Conservation (phyloP, 352 stramenopile species). For the Pythium scleroteichum region DNA sequence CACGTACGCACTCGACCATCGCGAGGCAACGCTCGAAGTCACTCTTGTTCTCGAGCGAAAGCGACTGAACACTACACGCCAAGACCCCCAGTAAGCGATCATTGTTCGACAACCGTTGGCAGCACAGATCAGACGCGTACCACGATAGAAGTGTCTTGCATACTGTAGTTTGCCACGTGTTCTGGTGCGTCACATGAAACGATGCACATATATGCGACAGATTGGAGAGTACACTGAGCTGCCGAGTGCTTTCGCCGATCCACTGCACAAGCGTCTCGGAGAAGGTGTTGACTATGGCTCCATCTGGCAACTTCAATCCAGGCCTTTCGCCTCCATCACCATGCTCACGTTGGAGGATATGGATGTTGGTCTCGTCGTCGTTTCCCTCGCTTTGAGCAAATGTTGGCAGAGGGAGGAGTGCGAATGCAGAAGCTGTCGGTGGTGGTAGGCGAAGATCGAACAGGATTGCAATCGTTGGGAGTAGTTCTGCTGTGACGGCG, state of each 20-base stretch:
- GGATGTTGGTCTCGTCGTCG: slow-evolving; percentile 37
- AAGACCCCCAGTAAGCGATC: too few species aligned
- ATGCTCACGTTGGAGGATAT: slow-evolving; percentile 29
- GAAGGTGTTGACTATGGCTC: neutral
- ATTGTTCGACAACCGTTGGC: slow-evolving; percentile 1
- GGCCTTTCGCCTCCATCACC: neutral
- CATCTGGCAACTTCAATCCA: neutral
- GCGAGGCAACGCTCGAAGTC: slow-evolving; percentile 66
- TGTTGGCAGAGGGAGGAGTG: slow-evolving; percentile 48
- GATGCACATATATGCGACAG: slow-evolving; percentile 17
- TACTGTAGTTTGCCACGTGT: neutral
- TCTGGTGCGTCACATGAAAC: slow-evolving; percentile 4
- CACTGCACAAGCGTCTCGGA: slow-evolving; percentile 15
- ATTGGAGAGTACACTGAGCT: slow-evolving; percentile 8
- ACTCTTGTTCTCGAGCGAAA: slow-evolving; percentile 31
- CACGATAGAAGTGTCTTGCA: slow-evolving; percentile 19
- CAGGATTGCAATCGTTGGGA: slow-evolving; percentile 52
- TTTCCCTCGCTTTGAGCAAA: slow-evolving; percentile 58
- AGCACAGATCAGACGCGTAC: neutral
- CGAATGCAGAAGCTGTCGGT: slow-evolving; percentile 42
- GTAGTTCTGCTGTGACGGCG: slow-evolving; percentile 50
- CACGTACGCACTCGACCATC: slow-evolving; percentile 55
- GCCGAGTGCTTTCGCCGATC: slow-evolving; percentile 7
- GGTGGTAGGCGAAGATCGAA: slow-evolving; percentile 53
- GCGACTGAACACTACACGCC: slow-evolving; percentile 41